A percentile compares a stretch with the other conserved stretches of the same genome.
Evolutionary conservation across 495 filamentous ascomycete species (phyloP).

Genomic region (Aspergillus egyptiacus): DNA sequence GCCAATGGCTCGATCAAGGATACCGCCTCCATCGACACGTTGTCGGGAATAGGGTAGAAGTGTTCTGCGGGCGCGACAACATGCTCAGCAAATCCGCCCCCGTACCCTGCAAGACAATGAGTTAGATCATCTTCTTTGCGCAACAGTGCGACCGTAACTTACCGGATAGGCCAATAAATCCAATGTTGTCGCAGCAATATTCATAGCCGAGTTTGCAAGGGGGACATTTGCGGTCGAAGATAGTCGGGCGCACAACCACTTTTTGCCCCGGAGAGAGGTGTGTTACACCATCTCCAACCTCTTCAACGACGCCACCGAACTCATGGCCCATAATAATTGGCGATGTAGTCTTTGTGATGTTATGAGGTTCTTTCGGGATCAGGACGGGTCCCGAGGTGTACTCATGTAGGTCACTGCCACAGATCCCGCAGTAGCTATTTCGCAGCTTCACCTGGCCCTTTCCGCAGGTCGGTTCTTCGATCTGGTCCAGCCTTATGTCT

Average conservation of each 20-base stretch:
- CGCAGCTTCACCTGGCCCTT: constrained; percentile 41
- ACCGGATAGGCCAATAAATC: constrained; percentile 56
- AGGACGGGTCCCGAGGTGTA: constrained; percentile 44
- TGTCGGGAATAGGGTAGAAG: constrained; percentile 22
- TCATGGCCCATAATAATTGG: constrained; percentile 57
- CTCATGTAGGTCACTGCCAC: constrained; percentile 35
- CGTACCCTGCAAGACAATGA: constrained; percentile 17
- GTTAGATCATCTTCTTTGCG: neutral
- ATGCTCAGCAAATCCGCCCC: constrained; percentile 24
- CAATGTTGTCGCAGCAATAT: constrained; percentile 55
- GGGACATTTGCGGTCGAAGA: constrained; percentile 51
- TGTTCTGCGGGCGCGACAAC: constrained; percentile 27
- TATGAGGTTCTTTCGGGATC: constrained; percentile 47
- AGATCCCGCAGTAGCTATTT: constrained; percentile 54
- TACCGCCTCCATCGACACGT: constrained; percentile 19
- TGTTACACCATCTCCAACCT: constrained; percentile 48
- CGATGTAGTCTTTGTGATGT: constrained; percentile 47
- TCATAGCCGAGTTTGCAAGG: constrained; percentile 47
- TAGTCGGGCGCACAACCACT: constrained; percentile 54
- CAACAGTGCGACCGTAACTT: neutral
- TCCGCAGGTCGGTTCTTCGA: constrained; percentile 35
- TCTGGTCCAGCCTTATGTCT: constrained; percentile 34
- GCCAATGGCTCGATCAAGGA: constrained; percentile 57
- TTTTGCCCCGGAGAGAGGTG: constrained; percentile 47
- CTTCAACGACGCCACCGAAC: constrained; percentile 52